A percentile compares a stretch with the other conserved stretches of the same genome.
These are phyloP conservation scores for Saccharum officinarum DNA, from an alignment of 176 grass and related monocot genomes.

Conservation along the genomic window DNA sequence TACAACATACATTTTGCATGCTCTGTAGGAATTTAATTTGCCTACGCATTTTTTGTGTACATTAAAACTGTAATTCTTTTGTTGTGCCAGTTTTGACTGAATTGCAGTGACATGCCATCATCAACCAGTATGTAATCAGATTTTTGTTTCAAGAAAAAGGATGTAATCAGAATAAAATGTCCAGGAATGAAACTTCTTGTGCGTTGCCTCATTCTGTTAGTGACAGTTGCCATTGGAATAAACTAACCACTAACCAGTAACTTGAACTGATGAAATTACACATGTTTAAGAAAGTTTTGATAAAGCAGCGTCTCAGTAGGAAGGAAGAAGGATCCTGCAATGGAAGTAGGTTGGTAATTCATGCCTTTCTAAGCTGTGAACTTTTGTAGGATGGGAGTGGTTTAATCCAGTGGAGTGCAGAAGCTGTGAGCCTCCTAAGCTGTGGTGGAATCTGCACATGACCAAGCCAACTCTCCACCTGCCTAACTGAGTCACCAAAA, in stretches of 20 bases:
- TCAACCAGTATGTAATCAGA: conserved; percentile 36
- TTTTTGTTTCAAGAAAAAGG: not conserved
- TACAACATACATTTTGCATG: conserved; percentile 43
- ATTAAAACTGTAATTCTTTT: conserved; percentile 50
- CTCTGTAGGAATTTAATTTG: conserved; percentile 24
- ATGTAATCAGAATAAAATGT: conserved; percentile 40
- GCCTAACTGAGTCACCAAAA: conserved; percentile 34
- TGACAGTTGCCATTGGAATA: not conserved
- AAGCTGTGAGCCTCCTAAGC: conserved; percentile 35
- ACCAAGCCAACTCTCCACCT: conserved; percentile 33
- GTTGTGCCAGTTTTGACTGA: conserved; percentile 35
- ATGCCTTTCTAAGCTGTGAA: conserved; percentile 16
- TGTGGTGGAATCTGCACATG: conserved; percentile 6
- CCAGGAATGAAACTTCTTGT: conserved; percentile 30
- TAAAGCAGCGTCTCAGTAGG: not conserved
- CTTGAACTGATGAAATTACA: not conserved
- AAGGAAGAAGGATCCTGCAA: not conserved
- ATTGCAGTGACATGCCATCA: not conserved
- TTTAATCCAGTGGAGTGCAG: conserved; percentile 17
- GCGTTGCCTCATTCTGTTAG: not conserved
- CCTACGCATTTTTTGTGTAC: conserved; percentile 50
- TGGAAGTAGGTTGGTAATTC: not conserved
- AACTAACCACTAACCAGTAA: not conserved
- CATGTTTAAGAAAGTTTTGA: not conserved
- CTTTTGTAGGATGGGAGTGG: conserved; percentile 9